A percentile compares a stretch with the other conserved stretches of the same genome.
Conservation (phyloP, 1,284 basidiomycete species). For the Phlebopus sp. region DNA sequence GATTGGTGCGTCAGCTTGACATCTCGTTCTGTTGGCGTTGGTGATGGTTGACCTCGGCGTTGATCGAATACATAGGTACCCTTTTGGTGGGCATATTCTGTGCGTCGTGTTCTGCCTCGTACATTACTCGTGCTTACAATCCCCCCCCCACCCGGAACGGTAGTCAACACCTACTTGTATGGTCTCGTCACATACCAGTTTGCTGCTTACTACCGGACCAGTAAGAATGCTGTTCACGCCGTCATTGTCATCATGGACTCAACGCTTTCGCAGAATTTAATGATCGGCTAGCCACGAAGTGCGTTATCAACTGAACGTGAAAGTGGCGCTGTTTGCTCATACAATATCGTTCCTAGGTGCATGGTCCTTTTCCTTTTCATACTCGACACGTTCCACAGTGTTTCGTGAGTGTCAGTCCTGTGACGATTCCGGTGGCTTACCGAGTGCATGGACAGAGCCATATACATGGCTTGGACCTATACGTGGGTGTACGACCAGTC, state of each 20-base stretch:
- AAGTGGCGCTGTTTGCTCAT: too few relatives aligned
- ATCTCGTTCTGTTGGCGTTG: not conserved
- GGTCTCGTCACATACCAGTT: conserved; percentile 51
- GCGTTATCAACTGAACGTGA: not conserved
- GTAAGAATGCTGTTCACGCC: conserved; percentile 28
- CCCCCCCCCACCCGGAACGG: not conserved
- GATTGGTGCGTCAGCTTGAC: not conserved
- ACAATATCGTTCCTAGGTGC: conserved; percentile 19
- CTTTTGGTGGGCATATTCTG: conserved; percentile 40
- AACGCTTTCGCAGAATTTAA: conserved; percentile 37
- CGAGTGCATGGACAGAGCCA: conserved; percentile 5
- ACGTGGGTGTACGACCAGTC: conserved; percentile 4
- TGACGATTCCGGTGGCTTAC: not conserved
- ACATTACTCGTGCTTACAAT: not conserved
- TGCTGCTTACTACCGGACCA: conserved; percentile 38
- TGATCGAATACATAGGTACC: conserved; percentile 27
- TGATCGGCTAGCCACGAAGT: conserved; percentile 33
- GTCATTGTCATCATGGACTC: not conserved
- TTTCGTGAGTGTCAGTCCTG: conserved; percentile 14
- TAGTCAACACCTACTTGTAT: conserved; percentile 52
- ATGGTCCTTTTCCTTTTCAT: conserved; percentile 42
- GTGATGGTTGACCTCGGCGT: not conserved
- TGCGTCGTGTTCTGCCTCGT: conserved; percentile 17
- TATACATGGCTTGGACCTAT: conserved; percentile 21
- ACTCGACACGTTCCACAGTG: conserved; percentile 44